Evolutionary conservation across 345 rosid species (phyloP).

Genomic region (Eucalyptus tenuipes): DNA sequence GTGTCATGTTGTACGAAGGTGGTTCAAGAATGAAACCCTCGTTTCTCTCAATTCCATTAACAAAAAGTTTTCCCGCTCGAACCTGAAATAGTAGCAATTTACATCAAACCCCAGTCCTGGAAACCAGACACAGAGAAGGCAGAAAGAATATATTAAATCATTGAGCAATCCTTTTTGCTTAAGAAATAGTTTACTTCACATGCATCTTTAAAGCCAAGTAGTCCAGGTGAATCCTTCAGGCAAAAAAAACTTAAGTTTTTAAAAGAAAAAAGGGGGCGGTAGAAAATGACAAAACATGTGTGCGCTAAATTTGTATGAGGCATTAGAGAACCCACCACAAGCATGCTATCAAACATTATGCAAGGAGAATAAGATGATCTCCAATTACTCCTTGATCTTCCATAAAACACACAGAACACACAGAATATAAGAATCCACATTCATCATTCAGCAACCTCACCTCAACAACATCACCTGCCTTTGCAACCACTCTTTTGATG

Average conservation of each 20-base stretch:
- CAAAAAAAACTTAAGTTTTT: background rate
- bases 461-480: slow-evolving; percentile 95
- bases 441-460: slow-evolving; percentile 15
- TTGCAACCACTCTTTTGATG: slow-evolving; percentile 79
- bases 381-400: background rate
- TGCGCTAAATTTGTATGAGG: background rate
- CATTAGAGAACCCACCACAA: background rate
- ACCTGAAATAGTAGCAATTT: slow-evolving; percentile 32
- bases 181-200: background rate
- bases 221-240: background rate
- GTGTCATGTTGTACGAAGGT: slow-evolving; percentile 74
- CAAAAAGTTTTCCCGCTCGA: slow-evolving; percentile 53
- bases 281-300: background rate
- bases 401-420: rapidly evolving
- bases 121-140: background rate
- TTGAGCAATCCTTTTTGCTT: background rate
- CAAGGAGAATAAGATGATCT: background rate
- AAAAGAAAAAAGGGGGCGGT: background rate
- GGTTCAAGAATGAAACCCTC: slow-evolving; percentile 67
- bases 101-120: background rate
- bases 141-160: background rate
- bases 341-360: background rate
- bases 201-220: background rate
- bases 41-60: slow-evolving; percentile 55
- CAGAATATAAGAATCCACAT: background rate